Conservation (phyloP, 2,329 filamentous ascomycete species). For the Pestalotiopsis fici region DNA sequence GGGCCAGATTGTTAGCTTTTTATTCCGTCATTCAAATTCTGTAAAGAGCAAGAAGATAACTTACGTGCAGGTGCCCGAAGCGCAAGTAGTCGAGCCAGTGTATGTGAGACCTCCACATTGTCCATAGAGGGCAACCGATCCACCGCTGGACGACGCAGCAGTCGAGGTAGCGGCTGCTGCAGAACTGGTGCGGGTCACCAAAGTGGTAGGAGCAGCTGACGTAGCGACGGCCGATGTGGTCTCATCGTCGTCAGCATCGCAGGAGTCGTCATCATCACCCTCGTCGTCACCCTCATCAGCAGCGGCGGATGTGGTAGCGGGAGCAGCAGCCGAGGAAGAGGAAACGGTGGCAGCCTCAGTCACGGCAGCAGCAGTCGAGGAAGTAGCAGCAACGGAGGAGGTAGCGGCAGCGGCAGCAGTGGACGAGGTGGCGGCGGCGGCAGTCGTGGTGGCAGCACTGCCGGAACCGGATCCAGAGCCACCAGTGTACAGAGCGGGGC, state of each 20-base stretch:
- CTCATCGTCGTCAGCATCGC: slow-evolving; percentile 6
- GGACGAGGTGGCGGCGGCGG: neutral
- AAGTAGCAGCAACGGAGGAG: neutral
- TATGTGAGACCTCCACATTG: slow-evolving; percentile 16
- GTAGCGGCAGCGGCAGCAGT: neutral
- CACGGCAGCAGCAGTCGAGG: neutral
- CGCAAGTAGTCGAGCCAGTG: slow-evolving; percentile 18
- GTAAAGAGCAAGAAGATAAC: neutral
- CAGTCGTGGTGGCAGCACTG: neutral
- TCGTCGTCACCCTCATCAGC: neutral
- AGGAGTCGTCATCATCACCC: slow-evolving; percentile 3
- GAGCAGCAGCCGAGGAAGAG: slow-evolving; percentile 3
- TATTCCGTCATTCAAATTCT: neutral
- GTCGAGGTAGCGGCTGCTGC: slow-evolving; percentile 1
- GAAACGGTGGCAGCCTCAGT: neutral
- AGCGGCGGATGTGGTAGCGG: slow-evolving; percentile 1
- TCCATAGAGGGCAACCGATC: slow-evolving; percentile 12
- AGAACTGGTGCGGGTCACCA: slow-evolving; percentile 9
- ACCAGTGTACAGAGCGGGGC: slow-evolving; percentile 16
- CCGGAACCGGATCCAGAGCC: slow-evolving; percentile 2
- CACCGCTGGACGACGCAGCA: slow-evolving; percentile 5
- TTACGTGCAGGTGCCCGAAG: slow-evolving; percentile 17
- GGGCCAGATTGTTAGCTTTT: no score
- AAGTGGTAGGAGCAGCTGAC: slow-evolving; percentile 10
- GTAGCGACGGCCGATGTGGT: neutral